Base-by-base conservation (phyloP, 352 stramenopile genomes). In the Lagenidium giganteum region DNA sequence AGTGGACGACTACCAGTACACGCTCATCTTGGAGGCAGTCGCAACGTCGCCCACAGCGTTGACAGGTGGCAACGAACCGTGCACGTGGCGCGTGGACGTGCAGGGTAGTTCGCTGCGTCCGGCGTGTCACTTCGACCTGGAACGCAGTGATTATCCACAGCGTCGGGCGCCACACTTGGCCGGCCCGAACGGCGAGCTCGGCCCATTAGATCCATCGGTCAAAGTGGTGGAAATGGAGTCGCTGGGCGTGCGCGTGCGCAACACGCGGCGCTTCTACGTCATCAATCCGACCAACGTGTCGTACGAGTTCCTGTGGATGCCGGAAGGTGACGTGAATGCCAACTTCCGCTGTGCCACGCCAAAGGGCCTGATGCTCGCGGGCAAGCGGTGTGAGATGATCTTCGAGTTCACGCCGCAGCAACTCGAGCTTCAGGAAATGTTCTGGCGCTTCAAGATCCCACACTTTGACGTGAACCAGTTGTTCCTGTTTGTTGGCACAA, bases 341-440 rank as follows among this genome's bases (percentile, higher is more conserved):
- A 84, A 69, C 20, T 98, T 97, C 54, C 77, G 87, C 2, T 98
- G 91, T 53, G 79, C 79, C 12, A 97, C 88, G 0, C 70, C 72
- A 0, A 95, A 91, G 49, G 93, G 93, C 5, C 74, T 95, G 27
- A 95, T 98, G 67, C 69, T 97, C 2, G 68, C 86, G 7, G 93
- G 93, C 0, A 96, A 97, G 56, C 73, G 89, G 12, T 95, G 83
- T 46, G 93, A 98, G 47, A 96, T 98, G 82, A 83, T 95, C n/a
- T 98, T 98, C 52, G 93, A 98, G 46, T 98, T 95, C 58, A 95
- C 87, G 22, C 92, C 93, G 1, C 82, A 95, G 47, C 83, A 95
- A 32, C 56, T 92, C 5, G 80, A 84, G 35, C 66, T 94, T 14
- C 71, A 95, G 34, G 91, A 98, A 63, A 87, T 87, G 53, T 97